Conservation (phyloP, 257 asterid species). For the Forsythia suspensa region DNA sequence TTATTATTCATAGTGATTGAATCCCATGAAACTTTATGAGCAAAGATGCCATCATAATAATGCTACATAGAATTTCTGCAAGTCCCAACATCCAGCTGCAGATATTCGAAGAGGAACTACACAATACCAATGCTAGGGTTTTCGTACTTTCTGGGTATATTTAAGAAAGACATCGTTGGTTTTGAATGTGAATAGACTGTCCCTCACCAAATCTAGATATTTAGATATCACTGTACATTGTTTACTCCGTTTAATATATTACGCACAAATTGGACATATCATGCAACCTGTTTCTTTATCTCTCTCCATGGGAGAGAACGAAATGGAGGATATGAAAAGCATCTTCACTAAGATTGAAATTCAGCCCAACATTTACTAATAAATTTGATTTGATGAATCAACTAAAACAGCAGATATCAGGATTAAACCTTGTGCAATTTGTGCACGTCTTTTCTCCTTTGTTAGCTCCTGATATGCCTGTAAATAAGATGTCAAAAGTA, state of each 20-base stretch:
- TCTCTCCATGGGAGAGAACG: too few species aligned
- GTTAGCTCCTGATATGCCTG: constrained; percentile 88
- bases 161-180: constrained; percentile 1
- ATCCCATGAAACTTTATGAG: constrained; percentile 6
- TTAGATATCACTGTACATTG: not conserved
- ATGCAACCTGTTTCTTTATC: not conserved
- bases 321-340: not conserved
- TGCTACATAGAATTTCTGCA: not conserved
- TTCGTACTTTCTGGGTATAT: not conserved
- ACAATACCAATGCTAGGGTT: not conserved
- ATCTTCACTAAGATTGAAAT: not conserved
- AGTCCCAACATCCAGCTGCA: constrained; percentile 6
- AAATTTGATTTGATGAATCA: constrained; percentile 17
- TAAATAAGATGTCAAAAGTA: constrained; percentile 17
- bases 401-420: constrained; percentile 14
- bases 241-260: not conserved
- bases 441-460: constrained; percentile 87
- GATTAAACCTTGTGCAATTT: constrained; percentile 75
- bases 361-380: not conserved
- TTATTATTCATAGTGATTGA: not conserved
- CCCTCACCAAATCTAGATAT: not conserved
- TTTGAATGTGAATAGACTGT: not conserved
- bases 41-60: not conserved
- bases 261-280: not conserved
- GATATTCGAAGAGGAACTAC: constrained; percentile 5